Percentiles rank a stretch among this genome's conserved stretches.
Conservation (phyloP, 176 grass and related monocot species). For the Carex cristatella region DNA sequence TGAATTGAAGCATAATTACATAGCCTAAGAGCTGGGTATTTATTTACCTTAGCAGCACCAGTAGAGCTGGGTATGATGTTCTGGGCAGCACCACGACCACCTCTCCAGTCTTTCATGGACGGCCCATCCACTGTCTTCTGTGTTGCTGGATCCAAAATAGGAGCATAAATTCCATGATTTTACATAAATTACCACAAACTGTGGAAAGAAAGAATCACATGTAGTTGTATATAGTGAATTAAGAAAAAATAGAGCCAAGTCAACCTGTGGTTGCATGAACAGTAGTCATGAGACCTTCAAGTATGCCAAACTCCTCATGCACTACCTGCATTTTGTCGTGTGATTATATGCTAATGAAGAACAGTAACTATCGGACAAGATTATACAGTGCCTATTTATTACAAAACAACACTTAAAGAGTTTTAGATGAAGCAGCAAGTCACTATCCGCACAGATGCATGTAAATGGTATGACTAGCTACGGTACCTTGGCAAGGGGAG, state of each 20-base stretch:
- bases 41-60: slow-evolving; percentile 91
- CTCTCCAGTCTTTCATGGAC: slow-evolving; percentile 97
- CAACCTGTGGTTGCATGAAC: slow-evolving; percentile 98
- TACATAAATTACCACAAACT: background rate
- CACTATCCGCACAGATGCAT: background rate
- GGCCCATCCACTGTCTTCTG: slow-evolving; percentile 98
- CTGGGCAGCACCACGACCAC: slow-evolving; percentile 89
- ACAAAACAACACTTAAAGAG: background rate
- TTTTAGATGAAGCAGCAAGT: background rate
- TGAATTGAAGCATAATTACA: background rate
- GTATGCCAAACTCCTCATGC: slow-evolving; percentile 95
- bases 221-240: background rate
- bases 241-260: slow-evolving; percentile 22
- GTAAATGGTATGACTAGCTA: background rate
- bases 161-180: background rate
- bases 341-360: background rate
- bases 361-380: background rate
- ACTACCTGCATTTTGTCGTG: slow-evolving; percentile 56
- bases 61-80: slow-evolving; percentile 99
- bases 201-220: background rate
- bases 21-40: background rate
- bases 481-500: slow-evolving; percentile 91
- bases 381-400: background rate
- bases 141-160: slow-evolving; percentile 45
- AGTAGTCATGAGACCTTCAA: slow-evolving; percentile 97